Percentiles rank a stretch among this genome's conserved stretches.
Evolutionary conservation across 2,329 filamentous ascomycete species (phyloP).

Genomic region (Thielaviopsis euricoi): DNA sequence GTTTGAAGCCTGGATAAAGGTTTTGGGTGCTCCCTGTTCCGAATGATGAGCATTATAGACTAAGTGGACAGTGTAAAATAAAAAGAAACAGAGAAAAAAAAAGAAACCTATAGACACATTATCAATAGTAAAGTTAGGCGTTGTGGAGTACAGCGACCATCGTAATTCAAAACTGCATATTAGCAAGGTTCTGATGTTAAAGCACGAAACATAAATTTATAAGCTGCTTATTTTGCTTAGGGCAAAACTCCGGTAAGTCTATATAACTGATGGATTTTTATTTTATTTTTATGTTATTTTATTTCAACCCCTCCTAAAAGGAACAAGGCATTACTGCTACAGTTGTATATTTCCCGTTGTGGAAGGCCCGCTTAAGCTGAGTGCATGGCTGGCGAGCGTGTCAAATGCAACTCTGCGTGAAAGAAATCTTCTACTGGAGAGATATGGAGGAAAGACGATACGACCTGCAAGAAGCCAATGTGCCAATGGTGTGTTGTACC

Average conservation of each 20-base stretch:
- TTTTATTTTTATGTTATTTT: neutral
- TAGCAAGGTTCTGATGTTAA: neutral
- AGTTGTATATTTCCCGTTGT: neutral
- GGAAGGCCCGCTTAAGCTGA: neutral
- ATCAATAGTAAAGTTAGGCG: neutral
- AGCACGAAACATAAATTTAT: neutral
- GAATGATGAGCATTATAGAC: too few species aligned
- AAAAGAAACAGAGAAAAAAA: too few species aligned
- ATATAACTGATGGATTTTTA: neutral
- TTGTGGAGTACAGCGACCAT: neutral
- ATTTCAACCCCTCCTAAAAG: neutral
- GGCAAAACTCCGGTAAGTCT: neutral
- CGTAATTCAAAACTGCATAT: neutral
- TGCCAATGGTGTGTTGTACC: neutral
- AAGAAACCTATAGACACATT: neutral
- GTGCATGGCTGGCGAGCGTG: neutral
- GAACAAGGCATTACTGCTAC: neutral
- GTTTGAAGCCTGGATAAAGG: too few species aligned
- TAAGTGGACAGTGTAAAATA: too few species aligned
- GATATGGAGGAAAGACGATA: neutral
- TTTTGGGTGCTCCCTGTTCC: too few species aligned
- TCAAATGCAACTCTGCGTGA: neutral
- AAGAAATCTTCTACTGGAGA: neutral
- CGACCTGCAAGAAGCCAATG: neutral
- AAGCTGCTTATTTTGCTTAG: neutral